phyloP scores from a whole-genome alignment of 805 yeast genomes.

The Starmerella riodocensis region DNA sequence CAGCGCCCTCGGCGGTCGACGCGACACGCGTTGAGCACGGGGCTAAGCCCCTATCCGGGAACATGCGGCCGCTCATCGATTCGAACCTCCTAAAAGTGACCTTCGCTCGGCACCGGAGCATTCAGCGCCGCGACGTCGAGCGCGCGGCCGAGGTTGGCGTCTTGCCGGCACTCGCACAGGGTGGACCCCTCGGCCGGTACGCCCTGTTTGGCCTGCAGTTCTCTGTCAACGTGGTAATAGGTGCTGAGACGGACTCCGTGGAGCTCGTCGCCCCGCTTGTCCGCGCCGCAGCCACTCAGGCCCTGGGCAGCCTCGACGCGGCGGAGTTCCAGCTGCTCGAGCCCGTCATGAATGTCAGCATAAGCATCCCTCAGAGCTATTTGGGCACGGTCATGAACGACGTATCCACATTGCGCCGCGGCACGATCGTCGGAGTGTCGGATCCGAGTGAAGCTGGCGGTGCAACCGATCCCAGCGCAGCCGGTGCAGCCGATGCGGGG shows the following conservation, averaged over 20 bases:
- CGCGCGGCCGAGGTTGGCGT: constrained; percentile 25
- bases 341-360: constrained; percentile 70
- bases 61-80: no score
- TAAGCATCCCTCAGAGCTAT: constrained; percentile 49
- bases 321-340: constrained; percentile 49
- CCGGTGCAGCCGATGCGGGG: constrained; percentile 5
- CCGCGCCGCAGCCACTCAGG: constrained; percentile 34
- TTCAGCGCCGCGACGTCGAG: constrained; percentile 24
- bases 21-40: no score
- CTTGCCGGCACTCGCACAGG: constrained; percentile 33
- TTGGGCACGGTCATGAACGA: constrained; percentile 80
- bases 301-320: constrained; percentile 24
- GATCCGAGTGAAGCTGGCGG: constrained; percentile 35
- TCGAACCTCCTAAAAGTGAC: neutral
- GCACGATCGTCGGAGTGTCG: constrained; percentile 56
- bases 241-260: constrained; percentile 35
- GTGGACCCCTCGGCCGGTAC: constrained; percentile 32
- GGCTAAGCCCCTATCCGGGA: no score
- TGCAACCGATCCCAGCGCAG: neutral
- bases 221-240: constrained; percentile 42
- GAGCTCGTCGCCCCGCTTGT: constrained; percentile 35
- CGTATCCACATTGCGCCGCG: constrained; percentile 63
- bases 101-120: constrained; percentile 20
- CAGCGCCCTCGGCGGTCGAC: no score
- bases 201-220: constrained; percentile 52